Evolutionary conservation across 2,329 filamentous ascomycete genomes (phyloP), one percentile per base, ranked within the genome.

Genomic region (Didymella arachidicola): DNA sequence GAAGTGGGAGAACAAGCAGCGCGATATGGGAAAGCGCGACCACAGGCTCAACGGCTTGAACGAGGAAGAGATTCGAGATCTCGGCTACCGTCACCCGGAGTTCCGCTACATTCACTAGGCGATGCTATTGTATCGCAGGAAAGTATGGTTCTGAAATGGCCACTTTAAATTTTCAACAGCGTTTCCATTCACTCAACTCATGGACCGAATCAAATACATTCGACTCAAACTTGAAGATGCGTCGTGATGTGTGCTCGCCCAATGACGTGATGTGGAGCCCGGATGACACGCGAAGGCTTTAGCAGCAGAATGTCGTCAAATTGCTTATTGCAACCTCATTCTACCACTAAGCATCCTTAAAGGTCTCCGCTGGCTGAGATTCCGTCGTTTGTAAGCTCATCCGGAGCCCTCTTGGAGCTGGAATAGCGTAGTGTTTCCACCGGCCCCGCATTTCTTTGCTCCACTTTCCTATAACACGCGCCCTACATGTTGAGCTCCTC

Each of bases 81-180:
- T 87, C 11, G 85, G 84, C 1, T 83, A 84, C 63, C 73, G 78
- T 38, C 83, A 87, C 66, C 85, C 85, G 1, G 79, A 80, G 25
- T 87, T 85, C 71, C 79, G 82, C 34, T 86, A 85, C 67, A 86
- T 86, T 57, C 75, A 81, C 16, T 84, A 72, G 39, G 27, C 26
- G 14, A 22, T 16, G 19, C 2, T 11, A 14, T 29, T 42, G 4
- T 16, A 2, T 25, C 5, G 12, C 7, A 22, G 12, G 7, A 25
- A 16, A 3, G 10, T 32, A n/a, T n/a, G 45, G n/a, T 22, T 34
- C 50, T 50, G 43, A 5, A 41, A 45, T 41, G 50, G 30, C 38
- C 10, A 29, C n/a, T 25, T 29, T 19, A 12, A 1, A 44, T 59
- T 46, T 50, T 47, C 47, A 54, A 59, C 45, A 54, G 25, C 46